Evolutionary conservation across 257 asterid species (phyloP), one percentile per base, ranked within the genome.

Genomic region (Fraxinus excelsior): DNA sequence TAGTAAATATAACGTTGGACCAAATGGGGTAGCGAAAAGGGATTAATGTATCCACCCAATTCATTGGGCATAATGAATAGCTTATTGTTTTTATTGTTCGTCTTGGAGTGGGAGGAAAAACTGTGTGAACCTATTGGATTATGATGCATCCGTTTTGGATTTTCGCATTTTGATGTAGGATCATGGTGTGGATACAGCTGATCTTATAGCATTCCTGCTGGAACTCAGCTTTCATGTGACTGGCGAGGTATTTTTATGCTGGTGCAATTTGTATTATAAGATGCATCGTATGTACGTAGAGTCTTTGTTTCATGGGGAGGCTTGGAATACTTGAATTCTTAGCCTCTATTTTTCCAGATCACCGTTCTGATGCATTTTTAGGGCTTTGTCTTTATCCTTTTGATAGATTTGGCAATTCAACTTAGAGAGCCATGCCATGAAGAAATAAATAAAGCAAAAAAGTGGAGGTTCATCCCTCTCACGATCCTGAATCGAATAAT

Each of bases 161-260:
- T 74, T 64, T 74, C 26, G 74, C 42, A 23, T 42, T 8, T 83
- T 76, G 70, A 44, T 87, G 90, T 82, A 95, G 99, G 99, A 96
- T 75, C 90, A 80, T 67, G 99, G 98, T 26, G 90, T 96, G 85
- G 99, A 91, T 80, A 89, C 98, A 26, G 93, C 97, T 58, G 98
- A 96, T 86, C 97, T 93, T 75, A 91, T 93, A 81, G 88, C 99
- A 64, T 96, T 96, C 84, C 84, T 96, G 76, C 82, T 93, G 86
- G 99, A 96, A 86, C 97, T 96, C 78, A 96, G 99, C 84, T 96
- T 96, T 87, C 99, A 96, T 88, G 92, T 86, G 80, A 87, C 96
- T 77, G 98, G 97, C 74, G 89, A 95, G 99, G 99, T 94, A 88
- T 72, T 78, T 51, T 42, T 76, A 21, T 76, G 21, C 80, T 34